A percentile compares a stretch with the other conserved stretches of the same genome.
phyloP scores from a whole-genome alignment of 2,329 filamentous ascomycete genomes.

The Penicillium sp. region DNA sequence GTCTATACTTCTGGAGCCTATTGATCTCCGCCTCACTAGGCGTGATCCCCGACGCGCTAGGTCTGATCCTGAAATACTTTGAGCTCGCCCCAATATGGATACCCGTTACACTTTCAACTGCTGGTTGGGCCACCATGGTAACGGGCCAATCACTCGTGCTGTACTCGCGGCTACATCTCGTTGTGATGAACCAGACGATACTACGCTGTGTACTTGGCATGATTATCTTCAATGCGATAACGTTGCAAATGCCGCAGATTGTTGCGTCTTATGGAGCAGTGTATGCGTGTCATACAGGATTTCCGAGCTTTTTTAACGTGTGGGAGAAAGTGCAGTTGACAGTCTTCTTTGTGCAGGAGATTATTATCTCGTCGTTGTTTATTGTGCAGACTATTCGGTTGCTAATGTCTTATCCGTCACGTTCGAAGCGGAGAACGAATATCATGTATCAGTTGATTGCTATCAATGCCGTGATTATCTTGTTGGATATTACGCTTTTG shows the following conservation, averaged over 20 bases:
- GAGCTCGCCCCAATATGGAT: conserved; percentile 14
- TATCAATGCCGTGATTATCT: conserved; percentile 11
- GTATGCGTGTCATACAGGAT: conserved; percentile 3
- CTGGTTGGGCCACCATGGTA: conserved; percentile 12
- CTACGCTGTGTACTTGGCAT: conserved; percentile 8
- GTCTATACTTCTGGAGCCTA: conserved; percentile 16
- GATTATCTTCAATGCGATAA: conserved; percentile 12
- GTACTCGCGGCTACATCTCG: conserved; percentile 16
- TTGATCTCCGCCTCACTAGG: conserved; percentile 5
- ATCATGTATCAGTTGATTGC: conserved; percentile 14
- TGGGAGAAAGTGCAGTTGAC: conserved; percentile 15
- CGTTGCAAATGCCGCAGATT: conserved; percentile 8
- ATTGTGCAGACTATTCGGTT: conserved; percentile 8
- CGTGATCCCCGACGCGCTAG: conserved; percentile 9
- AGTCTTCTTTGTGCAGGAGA: conserved; percentile 12
- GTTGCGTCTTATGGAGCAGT: conserved; percentile 12
- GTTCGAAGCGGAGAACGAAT: conserved; percentile 4
- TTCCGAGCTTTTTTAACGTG: conserved; percentile 5
- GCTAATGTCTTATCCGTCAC: conserved; percentile 5
- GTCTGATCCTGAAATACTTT: conserved; percentile 13
- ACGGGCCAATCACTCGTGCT: conserved; percentile 14
- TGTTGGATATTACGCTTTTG: conserved; percentile 14
- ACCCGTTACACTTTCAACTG: conserved; percentile 8
- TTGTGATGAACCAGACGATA: conserved; percentile 1
- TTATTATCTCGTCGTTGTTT: conserved; percentile 12